These are phyloP conservation scores for Talaromyces borbonicus DNA, from an alignment of 495 filamentous ascomycete species.

Conservation along the genomic window DNA sequence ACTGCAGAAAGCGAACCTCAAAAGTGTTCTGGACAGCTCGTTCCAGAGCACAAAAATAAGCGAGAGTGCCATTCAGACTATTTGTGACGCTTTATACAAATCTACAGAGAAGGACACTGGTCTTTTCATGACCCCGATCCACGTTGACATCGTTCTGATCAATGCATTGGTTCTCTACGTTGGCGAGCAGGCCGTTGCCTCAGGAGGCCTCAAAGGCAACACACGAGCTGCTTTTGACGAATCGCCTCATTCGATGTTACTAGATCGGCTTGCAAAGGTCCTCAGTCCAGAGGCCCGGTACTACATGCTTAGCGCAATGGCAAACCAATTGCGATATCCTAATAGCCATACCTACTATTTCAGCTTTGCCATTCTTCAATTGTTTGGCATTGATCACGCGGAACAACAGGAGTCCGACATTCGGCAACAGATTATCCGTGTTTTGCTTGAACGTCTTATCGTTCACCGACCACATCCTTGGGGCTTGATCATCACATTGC, in stretches of 20 bases:
- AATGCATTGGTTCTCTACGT: constrained; percentile 79
- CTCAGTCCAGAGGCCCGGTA: constrained; percentile 72
- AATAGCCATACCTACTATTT: constrained; percentile 91
- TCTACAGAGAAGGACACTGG: constrained; percentile 43
- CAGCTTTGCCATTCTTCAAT: constrained; percentile 71
- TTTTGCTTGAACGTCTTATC: constrained; percentile 77
- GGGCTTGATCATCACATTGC: constrained; percentile 82
- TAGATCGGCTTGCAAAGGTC: constrained; percentile 65
- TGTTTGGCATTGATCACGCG: constrained; percentile 70
- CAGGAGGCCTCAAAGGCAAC: constrained; percentile 47
- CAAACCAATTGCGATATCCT: constrained; percentile 84
- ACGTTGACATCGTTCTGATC: constrained; percentile 60
- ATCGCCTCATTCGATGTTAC: constrained; percentile 62
- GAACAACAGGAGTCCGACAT: constrained; percentile 75
- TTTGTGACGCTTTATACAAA: constrained; percentile 56
- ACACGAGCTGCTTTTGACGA: constrained; percentile 54
- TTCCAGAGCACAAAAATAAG: constrained; percentile 48
- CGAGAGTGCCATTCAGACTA: constrained; percentile 59
- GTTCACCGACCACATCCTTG: constrained; percentile 93
- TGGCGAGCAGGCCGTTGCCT: constrained; percentile 55
- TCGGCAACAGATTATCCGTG: constrained; percentile 78
- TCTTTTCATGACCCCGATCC: constrained; percentile 50
- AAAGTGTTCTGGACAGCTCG: constrained; percentile 55
- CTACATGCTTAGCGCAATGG: constrained; percentile 72
- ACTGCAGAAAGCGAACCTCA: constrained; percentile 52